Base-by-base conservation (phyloP, 164 flowering plant genomes). In the Tetrastigma voinierianum region DNA sequence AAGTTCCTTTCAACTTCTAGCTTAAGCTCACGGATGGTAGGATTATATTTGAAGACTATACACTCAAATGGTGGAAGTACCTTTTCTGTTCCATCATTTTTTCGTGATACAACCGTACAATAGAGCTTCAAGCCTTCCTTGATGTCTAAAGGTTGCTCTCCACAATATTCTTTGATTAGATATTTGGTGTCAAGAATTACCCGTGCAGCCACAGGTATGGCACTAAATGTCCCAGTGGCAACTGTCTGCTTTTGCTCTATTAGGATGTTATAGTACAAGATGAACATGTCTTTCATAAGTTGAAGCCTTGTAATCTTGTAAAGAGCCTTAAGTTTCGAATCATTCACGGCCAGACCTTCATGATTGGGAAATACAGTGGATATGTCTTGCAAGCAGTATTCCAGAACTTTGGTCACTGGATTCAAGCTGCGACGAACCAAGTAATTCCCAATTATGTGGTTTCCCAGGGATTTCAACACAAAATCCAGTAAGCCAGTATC, bases 401-500 rank as follows among this genome's bases (percentile, higher is more conserved):
- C 98, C 10, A 96, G 69, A 8, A 96, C 97, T 76, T 90, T 96
- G 10, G 98, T 96, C 56, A 93, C 93, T 2, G 98, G 99, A 70
- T 96, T 96, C 43, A 90, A 62, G 63, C 93, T 78, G 0, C 99
- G 85, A 3, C 95, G 87, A 21, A 96, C 95, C 48, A 93, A 56
- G 57, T 85, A 89, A 7, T 82, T 85, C 18, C 99, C 99, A 3
- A 96, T 93, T 0, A 89, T 67, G 12, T 87, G 97, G 63, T 96
- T 96, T 20, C 99, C 96, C 2, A 96, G 79, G 0, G 99, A 92
- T 58, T 96, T 96, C 18, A 96, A 77, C 45, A 96, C 97, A 24
- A 88, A 93, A 78, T 96, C 98, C 0, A 96, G 76, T 57, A 96
- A 67, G 0, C 99, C 99, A 0, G 99, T 96, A 72, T 96, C 98